Percentiles rank a stretch among this genome's conserved stretches.
phyloP scores from a whole-genome alignment of 306 rosid genomes.

The Cicer judaicum region DNA sequence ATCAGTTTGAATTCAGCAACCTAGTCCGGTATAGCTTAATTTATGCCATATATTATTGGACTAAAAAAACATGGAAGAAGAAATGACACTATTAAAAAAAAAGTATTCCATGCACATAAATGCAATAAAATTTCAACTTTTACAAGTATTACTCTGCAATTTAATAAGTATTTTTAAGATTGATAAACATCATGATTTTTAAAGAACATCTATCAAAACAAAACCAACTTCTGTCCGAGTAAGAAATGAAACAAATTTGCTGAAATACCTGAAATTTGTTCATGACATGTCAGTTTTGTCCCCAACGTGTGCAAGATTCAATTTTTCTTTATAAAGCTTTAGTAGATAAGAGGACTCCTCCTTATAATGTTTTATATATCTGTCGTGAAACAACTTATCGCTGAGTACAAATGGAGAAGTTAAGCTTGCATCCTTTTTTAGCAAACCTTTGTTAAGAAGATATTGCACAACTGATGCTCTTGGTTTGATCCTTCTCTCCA shows the following conservation, averaged over 20 bases:
- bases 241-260: neutral
- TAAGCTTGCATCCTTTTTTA: constrained; percentile 25
- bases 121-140: neutral
- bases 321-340: neutral
- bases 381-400: constrained; percentile 29
- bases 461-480: constrained; percentile 42
- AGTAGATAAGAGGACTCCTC: constrained; percentile 2
- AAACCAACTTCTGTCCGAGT: neutral
- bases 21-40: neutral
- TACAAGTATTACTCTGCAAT: neutral
- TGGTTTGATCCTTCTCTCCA: constrained; percentile 53
- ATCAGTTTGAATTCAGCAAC: neutral
- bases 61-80: neutral
- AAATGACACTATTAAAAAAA: neutral
- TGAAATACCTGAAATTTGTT: neutral
- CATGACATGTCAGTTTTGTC: neutral
- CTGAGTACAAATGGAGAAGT: neutral
- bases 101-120: neutral
- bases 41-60: neutral
- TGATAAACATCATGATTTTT: neutral
- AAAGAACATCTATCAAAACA: neutral
- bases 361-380: constrained; percentile 17
- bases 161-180: neutral
- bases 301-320: neutral
- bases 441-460: constrained; percentile 49